phyloP scores from a whole-genome alignment of 2,329 filamentous ascomycete species.

The Arthrobotrys musiformis region DNA sequence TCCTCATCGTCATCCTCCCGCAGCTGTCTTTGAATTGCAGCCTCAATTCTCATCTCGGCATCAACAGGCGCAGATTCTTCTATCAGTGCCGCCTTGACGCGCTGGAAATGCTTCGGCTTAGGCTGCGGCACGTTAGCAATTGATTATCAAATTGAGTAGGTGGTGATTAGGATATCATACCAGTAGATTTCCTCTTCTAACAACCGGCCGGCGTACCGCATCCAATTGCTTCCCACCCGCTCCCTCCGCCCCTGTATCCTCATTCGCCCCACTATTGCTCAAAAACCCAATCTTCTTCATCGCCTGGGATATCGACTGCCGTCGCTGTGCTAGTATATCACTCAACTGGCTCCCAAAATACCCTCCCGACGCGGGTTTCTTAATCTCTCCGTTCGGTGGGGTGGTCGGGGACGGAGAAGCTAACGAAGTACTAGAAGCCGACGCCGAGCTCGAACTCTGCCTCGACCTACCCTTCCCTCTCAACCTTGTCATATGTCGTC shows the following conservation, averaged over 20 bases:
- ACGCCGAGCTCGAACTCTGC: constrained; percentile 77
- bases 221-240: constrained; percentile 73
- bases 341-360: constrained; percentile 69
- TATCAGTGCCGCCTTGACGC: constrained; percentile 86
- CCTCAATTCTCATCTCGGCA: constrained; percentile 86
- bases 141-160: neutral
- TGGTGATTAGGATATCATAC: constrained; percentile 67
- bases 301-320: constrained; percentile 90
- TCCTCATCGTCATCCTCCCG: constrained; percentile 70
- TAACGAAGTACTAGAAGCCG: constrained; percentile 60
- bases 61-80: constrained; percentile 91
- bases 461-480: constrained; percentile 64
- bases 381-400: constrained; percentile 55
- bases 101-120: constrained; percentile 94
- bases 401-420: constrained; percentile 58
- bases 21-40: constrained; percentile 94
- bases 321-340: constrained; percentile 67
- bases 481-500: constrained; percentile 59
- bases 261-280: constrained; percentile 52
- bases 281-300: constrained; percentile 62
- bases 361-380: constrained; percentile 62
- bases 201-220: constrained; percentile 77
- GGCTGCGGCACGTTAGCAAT: constrained; percentile 70
- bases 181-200: constrained; percentile 85
- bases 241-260: constrained; percentile 62